Evolutionary conservation across 306 rosid species (phyloP).

Genomic region (Cicer yamashitae): DNA sequence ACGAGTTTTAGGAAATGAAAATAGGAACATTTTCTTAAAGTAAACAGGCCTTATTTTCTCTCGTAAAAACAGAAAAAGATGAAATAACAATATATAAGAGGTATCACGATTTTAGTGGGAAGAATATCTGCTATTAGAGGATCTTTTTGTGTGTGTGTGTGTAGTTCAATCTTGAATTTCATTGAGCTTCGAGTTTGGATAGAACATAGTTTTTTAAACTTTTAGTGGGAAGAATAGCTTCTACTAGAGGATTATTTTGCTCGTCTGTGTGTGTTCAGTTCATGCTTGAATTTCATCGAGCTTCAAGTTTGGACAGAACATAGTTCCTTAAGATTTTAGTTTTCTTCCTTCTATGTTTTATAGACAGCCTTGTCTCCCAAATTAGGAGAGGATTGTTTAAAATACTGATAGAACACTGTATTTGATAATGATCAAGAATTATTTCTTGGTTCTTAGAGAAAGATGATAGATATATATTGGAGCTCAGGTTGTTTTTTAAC

Average conservation of each 20-base stretch:
- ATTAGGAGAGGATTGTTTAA: background rate
- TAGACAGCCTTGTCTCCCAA: background rate
- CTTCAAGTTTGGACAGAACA: slow-evolving; percentile 3
- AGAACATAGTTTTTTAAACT: background rate
- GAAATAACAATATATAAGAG: background rate
- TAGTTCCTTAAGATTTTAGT: background rate
- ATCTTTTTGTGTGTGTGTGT: background rate
- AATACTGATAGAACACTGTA: background rate
- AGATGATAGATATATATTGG: slow-evolving; percentile 13
- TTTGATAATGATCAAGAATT: background rate
- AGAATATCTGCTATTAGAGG: background rate
- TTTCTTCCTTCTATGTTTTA: background rate
- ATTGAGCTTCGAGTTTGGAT: slow-evolving; percentile 17
- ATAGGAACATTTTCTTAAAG: no score
- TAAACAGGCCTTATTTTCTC: no score
- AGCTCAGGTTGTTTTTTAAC: slow-evolving; percentile 16
- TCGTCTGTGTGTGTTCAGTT: background rate
- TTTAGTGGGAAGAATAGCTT: slow-evolving; percentile 1
- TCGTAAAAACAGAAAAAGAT: background rate
- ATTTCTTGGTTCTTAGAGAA: slow-evolving; percentile 24
- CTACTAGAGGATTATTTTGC: background rate
- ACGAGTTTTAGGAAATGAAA: no score
- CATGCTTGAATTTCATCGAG: slow-evolving; percentile 12
- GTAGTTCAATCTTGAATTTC: background rate
- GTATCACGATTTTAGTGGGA: slow-evolving; percentile 2